Conservation (phyloP, 768 basidiomycete species). For the Collybia mongolica region DNA sequence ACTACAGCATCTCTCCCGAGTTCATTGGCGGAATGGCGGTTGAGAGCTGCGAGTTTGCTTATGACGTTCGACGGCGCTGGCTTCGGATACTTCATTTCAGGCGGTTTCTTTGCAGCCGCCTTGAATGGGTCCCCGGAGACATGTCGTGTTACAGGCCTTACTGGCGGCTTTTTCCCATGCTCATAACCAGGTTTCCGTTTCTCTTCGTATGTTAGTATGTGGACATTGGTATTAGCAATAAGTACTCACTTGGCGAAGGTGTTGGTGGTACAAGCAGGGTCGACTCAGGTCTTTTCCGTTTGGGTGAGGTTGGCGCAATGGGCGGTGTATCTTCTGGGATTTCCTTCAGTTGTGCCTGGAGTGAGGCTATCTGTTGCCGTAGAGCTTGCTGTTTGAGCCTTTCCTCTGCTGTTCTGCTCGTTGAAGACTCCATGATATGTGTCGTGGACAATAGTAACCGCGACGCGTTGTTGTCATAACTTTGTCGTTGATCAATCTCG, state of each 20-base stretch:
- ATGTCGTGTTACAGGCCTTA: no score
- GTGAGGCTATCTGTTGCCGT: slow-evolving; percentile 48
- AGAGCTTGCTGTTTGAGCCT: slow-evolving; percentile 46
- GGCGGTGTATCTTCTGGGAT: slow-evolving; percentile 23
- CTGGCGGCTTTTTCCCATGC: neutral
- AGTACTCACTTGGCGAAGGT: slow-evolving; percentile 62
- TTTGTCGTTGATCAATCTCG: slow-evolving; percentile 4
- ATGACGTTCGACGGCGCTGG: slow-evolving; percentile 54
- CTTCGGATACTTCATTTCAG: slow-evolving; percentile 19
- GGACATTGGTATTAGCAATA: slow-evolving; percentile 13
- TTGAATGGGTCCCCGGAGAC: neutral
- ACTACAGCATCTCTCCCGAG: slow-evolving; percentile 9
- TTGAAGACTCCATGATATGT: slow-evolving; percentile 55
- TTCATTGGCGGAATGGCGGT: slow-evolving; percentile 14
- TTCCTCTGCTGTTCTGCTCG: slow-evolving; percentile 36
- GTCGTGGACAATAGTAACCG: slow-evolving; percentile 6
- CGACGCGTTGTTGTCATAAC: slow-evolving; percentile 17
- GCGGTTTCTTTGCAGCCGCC: neutral
- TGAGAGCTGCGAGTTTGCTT: slow-evolving; percentile 44
- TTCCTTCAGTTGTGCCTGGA: slow-evolving; percentile 54
- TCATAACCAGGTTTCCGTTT: slow-evolving; percentile 42
- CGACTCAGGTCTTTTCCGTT: slow-evolving; percentile 42
- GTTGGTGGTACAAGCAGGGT: slow-evolving; percentile 52
- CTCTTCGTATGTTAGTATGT: slow-evolving; percentile 19
- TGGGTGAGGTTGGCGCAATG: slow-evolving; percentile 35